These are phyloP conservation scores for Saccharomycopsis fermentans DNA, from an alignment of 805 yeast species.

Conservation along the genomic window DNA sequence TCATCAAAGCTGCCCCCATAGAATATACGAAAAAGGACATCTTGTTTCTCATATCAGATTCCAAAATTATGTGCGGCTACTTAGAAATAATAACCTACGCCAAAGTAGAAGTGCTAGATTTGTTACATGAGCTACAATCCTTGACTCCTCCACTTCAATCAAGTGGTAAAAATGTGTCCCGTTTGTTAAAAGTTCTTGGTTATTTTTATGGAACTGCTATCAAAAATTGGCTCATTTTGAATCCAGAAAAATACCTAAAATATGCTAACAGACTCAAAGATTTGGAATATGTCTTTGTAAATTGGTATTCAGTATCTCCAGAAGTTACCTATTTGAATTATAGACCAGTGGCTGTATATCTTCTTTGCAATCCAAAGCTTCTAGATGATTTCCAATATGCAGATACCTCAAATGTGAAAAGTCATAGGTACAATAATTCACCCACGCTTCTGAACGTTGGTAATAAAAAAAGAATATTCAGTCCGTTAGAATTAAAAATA, in stretches of 20 bases:
- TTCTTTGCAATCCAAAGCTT: not conserved
- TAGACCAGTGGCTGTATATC: not conserved
- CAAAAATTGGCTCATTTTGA: not conserved
- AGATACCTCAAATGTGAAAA: not conserved
- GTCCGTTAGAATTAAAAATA: constrained; percentile 1
- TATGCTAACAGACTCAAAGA: not conserved
- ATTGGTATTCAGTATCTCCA: not conserved
- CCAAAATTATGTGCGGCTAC: not conserved
- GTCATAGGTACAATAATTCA: not conserved
- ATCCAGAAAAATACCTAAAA: not conserved
- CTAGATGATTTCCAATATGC: not conserved
- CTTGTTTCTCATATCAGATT: not conserved
- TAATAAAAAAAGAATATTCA: not conserved
- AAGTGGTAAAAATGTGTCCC: not conserved
- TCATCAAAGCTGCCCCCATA: not conserved
- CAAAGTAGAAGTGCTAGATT: not conserved
- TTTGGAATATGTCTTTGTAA: not conserved
- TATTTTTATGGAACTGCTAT: not conserved
- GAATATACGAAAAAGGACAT: not conserved
- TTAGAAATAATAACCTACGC: not conserved
- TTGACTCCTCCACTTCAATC: not conserved
- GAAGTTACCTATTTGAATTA: not conserved
- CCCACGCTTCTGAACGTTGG: not conserved
- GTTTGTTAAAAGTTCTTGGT: not conserved
- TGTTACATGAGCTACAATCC: not conserved